These are phyloP conservation scores for Trichoderma reesei DNA, from an alignment of 495 filamentous ascomycete species.

Conservation along the genomic window DNA sequence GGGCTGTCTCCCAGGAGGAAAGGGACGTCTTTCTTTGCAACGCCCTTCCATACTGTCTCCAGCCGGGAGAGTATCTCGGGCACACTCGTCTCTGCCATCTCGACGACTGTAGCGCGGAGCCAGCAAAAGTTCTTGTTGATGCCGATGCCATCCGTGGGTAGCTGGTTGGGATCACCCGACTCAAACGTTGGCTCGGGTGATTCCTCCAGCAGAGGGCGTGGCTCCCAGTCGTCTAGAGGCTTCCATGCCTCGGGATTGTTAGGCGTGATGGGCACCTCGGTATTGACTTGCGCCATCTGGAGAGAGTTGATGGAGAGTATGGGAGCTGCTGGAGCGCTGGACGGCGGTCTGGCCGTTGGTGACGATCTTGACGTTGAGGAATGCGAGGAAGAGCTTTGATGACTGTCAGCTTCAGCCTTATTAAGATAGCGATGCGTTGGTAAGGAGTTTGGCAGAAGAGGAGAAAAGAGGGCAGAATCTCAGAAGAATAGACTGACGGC, in stretches of 20 bases:
- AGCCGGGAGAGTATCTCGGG: background rate
- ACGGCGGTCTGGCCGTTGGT: background rate
- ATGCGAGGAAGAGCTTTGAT: background rate
- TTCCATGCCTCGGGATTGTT: slow-evolving; percentile 33
- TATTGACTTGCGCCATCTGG: background rate
- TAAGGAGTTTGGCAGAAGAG: background rate
- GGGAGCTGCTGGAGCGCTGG: background rate
- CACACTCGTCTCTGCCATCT: background rate
- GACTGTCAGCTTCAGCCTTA: too few relatives aligned
- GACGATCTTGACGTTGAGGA: background rate
- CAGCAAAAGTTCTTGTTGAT: background rate
- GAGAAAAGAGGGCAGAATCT: background rate
- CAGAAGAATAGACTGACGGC: background rate
- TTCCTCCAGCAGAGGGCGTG: background rate
- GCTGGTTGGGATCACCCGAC: background rate
- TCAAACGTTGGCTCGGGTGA: background rate
- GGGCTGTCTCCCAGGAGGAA: background rate
- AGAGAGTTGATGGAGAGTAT: background rate
- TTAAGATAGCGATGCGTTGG: too few relatives aligned
- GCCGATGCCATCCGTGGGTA: background rate
- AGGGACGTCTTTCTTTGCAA: slow-evolving; percentile 19
- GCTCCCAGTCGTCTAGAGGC: slow-evolving; percentile 29
- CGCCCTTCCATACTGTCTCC: background rate
- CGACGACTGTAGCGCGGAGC: background rate
- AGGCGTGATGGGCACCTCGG: slow-evolving; percentile 11